Conservation (phyloP, 2,329 filamentous ascomycete genomes). For the Neoarthrinium moseri region DNA sequence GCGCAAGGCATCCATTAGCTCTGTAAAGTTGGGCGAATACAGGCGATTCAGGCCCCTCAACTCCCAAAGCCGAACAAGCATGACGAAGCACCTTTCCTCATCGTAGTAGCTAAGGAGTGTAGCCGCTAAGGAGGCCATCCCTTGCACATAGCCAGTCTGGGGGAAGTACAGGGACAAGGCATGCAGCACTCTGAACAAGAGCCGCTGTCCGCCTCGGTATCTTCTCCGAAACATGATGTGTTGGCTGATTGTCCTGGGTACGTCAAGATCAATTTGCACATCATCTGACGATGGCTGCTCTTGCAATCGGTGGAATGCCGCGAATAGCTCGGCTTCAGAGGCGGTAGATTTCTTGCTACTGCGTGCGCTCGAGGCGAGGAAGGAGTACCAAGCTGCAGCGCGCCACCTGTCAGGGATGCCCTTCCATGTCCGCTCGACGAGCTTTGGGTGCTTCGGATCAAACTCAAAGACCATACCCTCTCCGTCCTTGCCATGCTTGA, state of each 20-base stretch:
- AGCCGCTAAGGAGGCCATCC: constrained; percentile 91
- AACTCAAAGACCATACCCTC: constrained; percentile 72
- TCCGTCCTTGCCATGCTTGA: constrained; percentile 48
- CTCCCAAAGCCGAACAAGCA: constrained; percentile 94
- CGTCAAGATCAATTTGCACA: constrained; percentile 95
- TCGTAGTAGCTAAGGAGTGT: constrained; percentile 96
- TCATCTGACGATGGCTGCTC: constrained; percentile 79
- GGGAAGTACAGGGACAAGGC: constrained; percentile 89
- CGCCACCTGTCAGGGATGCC: constrained; percentile 97
- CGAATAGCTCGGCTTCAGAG: constrained; percentile 69
- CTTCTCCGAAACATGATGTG: constrained; percentile 96
- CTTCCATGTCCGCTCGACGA: constrained; percentile 94
- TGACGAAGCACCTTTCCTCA: constrained; percentile 90
- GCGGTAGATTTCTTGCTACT: constrained; percentile 56
- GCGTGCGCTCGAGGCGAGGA: constrained; percentile 75
- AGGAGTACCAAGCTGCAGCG: constrained; percentile 90
- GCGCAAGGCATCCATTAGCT: constrained; percentile 79
- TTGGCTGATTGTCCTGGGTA: constrained; percentile 88
- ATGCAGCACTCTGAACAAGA: constrained; percentile 91
- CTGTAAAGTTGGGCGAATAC: constrained; percentile 80
- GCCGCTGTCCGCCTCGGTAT: constrained; percentile 87
- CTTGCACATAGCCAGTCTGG: constrained; percentile 92
- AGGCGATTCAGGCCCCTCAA: constrained; percentile 81
- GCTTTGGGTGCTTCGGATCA: constrained; percentile 76
- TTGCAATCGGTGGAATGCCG: constrained; percentile 71